Percentiles rank a stretch among this genome's conserved stretches.
Conservation (phyloP, 2,329 filamentous ascomycete genomes). For the Ophiostoma sp. region DNA sequence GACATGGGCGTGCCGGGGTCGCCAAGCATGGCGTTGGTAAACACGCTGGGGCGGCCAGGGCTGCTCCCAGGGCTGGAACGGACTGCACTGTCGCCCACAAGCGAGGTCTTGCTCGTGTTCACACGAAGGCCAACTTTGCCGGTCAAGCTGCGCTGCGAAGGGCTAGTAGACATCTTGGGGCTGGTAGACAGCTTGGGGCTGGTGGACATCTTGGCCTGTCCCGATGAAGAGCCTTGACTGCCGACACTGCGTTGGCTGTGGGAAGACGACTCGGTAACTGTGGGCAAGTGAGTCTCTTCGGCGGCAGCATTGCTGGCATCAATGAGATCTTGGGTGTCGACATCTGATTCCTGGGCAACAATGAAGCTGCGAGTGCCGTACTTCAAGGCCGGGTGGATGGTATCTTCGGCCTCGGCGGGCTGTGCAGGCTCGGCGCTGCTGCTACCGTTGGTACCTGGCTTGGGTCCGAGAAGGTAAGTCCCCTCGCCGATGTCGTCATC, state of each 20-base stretch:
- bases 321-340: background rate
- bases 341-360: background rate
- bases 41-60: slow-evolving; percentile 20
- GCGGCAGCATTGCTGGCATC: background rate
- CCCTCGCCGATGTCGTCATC: slow-evolving; percentile 37
- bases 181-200: background rate
- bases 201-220: background rate
- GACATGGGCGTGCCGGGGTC: slow-evolving; percentile 25
- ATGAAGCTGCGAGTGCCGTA: background rate
- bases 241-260: background rate
- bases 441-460: slow-evolving; percentile 26
- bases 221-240: slow-evolving; percentile 8
- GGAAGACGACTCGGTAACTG: background rate
- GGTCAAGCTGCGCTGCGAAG: background rate
- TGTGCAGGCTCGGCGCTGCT: background rate
- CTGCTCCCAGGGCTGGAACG: slow-evolving; percentile 26
- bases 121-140: background rate
- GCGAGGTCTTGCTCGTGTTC: background rate
- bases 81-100: background rate
- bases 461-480: slow-evolving; percentile 42
- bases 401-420: no score
- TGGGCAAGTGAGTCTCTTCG: background rate
- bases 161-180: background rate
- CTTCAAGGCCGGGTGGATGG: background rate
- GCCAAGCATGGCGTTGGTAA: slow-evolving; percentile 2